phyloP scores from a whole-genome alignment of 257 asterid genomes.

The Solanum corneliomulleri region DNA sequence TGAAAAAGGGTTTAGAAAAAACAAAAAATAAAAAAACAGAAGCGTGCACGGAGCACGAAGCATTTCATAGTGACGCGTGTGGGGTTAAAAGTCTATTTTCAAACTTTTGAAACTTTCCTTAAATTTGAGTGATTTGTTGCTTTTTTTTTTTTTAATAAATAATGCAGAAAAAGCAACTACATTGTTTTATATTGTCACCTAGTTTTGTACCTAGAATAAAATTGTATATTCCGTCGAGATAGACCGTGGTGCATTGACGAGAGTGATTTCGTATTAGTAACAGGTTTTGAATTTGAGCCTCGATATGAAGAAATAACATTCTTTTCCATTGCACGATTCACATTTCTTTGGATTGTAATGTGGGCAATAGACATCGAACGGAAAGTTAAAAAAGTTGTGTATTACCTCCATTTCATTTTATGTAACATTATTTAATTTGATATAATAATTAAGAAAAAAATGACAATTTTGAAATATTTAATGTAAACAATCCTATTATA shows the following conservation, averaged over 20 bases:
- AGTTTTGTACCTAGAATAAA: neutral
- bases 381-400: no score
- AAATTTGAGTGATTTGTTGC: neutral
- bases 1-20: neutral
- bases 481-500: no score
- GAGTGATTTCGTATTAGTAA: no score
- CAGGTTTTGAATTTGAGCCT: no score
- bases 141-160: neutral
- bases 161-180: neutral
- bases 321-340: no score
- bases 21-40: neutral
- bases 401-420: no score
- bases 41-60: slow-evolving; percentile 12
- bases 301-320: no score
- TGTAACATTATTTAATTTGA: no score
- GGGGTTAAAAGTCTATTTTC: slow-evolving; percentile 16
- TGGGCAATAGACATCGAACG: accelerated
- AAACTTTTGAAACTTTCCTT: neutral
- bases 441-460: accelerated
- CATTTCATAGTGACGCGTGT: slow-evolving; percentile 15
- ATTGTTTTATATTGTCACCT: neutral
- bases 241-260: no score
- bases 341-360: no score
- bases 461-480: no score
- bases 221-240: no score